Evolutionary conservation across 345 rosid genomes (phyloP), one percentile per base, ranked within the genome.

Genomic region (Hevea brasiliensis): DNA sequence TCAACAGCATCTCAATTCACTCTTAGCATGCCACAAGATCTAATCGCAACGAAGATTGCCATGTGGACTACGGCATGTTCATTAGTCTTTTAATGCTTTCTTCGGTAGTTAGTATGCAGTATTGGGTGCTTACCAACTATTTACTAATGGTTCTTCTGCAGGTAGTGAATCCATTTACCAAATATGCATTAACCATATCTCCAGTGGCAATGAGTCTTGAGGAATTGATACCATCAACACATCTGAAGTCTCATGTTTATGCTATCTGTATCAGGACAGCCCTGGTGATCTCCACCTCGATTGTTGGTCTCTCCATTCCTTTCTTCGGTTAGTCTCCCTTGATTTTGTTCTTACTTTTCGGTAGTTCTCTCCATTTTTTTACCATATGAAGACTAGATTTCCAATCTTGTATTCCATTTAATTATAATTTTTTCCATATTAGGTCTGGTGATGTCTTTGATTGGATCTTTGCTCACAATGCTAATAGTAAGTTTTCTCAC

Each of bases 161-260:
- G 97, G 92, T 94, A 4, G 93, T 94, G 9, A 94, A 86, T 73
- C 98, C 98, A 61, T 90, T 94, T 77, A 92, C 98, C 82, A 94
- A 94, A 89, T 94, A 92, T 85, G 98, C 98, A 42, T 84, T 94
- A 80, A 92, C 98, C 61, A 77, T 94, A 51, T 89, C 98, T 53
- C 97, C 98, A 0, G 97, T 94, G 32, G 97, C 97, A 51, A 77
- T 94, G 97, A 87, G 98, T 79, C 88, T 94, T 41, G 98, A 94
- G 82, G 98, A 94, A 70, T 78, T 94, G 79, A 72, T 94, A 75
- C 95, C 98, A 57, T 84, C 92, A 69, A 85, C 55, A 79, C 83
- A 79, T 41, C 68, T 65, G 47, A 87, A 86, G 81, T 87, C 90
- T 77, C 87, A 86, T 76, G 54, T 88, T 35, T 89, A 84, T 13